Evolutionary conservation across 1,139 yeast species (phyloP).

Genomic region (Pichia terricola): DNA sequence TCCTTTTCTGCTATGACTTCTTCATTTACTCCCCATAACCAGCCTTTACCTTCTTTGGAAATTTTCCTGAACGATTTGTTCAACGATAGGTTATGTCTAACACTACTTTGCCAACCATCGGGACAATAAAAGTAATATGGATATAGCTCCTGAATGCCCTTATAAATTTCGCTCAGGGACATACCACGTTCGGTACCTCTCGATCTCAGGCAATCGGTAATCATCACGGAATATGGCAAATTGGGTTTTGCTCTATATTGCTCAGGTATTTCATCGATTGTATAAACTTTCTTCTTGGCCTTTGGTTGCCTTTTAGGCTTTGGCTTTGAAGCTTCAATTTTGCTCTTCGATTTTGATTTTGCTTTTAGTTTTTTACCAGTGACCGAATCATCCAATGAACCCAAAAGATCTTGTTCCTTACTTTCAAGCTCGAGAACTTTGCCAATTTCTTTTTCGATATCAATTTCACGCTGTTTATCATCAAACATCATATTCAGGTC

Average conservation of each 20-base stretch:
- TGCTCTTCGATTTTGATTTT: background rate
- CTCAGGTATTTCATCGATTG: constrained; percentile 75
- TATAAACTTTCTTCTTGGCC: constrained; percentile 50
- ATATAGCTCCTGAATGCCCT: constrained; percentile 74
- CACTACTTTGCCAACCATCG: constrained; percentile 96
- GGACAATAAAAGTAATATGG: constrained; percentile 91
- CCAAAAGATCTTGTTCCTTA: constrained; percentile 4
- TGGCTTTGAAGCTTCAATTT: constrained; percentile 17
- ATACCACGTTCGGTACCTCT: constrained; percentile 58
- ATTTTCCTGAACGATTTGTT: constrained; percentile 78
- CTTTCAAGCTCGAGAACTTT: constrained; percentile 13
- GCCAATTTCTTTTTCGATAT: constrained; percentile 13
- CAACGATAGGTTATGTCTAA: constrained; percentile 76
- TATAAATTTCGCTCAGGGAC: constrained; percentile 78
- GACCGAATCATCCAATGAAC: background rate
- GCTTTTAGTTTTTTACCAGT: background rate
- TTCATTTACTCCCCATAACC: constrained; percentile 90
- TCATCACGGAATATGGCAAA: constrained; percentile 67
- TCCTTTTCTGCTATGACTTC: constrained; percentile 76
- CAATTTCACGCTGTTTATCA: constrained; percentile 8
- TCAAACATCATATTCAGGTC: constrained; percentile 5
- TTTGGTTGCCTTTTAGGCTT: constrained; percentile 39
- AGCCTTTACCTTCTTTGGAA: constrained; percentile 75
- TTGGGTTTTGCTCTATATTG: constrained; percentile 79
- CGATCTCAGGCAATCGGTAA: constrained; percentile 67